Base-by-base conservation (phyloP, 306 rosid species). In the Cicer cuneatum region DNA sequence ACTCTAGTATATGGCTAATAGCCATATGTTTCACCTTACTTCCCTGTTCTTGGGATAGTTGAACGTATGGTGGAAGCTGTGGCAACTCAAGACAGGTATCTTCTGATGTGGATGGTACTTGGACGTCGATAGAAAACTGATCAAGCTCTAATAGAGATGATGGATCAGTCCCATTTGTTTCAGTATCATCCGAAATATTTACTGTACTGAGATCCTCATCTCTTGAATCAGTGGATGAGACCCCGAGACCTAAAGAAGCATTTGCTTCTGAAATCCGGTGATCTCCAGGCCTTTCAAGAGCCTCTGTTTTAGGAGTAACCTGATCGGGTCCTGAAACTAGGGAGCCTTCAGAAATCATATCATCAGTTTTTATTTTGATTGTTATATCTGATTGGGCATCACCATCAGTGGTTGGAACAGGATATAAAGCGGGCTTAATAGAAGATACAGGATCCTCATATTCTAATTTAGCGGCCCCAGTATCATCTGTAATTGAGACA, bases 31-130 rank as follows among this genome's bases (percentile, higher is more conserved):
- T 87, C 84, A 90, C 77, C 63, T 59, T 76, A 79, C 53, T 73
- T 86, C 85, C 89, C 79, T 90, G 93, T 49, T 90, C 99, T 82
- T 84, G 69, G 75, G 90, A 83, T 60, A 90, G 84, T 67, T 92
- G 96, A 78, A 92, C 76, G 65, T 86, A 94, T 42, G 86, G 69
- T 35, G 99, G 99, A 76, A 92, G 88, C 82, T 52, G 83, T 57
- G 96, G 97, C 73, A 92, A 81, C 77, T 94, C 97, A 63, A 77
- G 76, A 84, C 87, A 92, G 79, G 86, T 83, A 19, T 94, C 97
- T 86, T 94, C 99, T 69, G 92, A 73, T 51, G 80, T 79, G 76
- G 89, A 83, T 38, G 87, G 67, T 73, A 74, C 86, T 69, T 88
- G 84, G 71, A 59, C 83, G 70, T 83, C 81, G 41, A 83, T 80